phyloP scores from a whole-genome alignment of 768 basidiomycete species.

The Heimioporus sp. region DNA sequence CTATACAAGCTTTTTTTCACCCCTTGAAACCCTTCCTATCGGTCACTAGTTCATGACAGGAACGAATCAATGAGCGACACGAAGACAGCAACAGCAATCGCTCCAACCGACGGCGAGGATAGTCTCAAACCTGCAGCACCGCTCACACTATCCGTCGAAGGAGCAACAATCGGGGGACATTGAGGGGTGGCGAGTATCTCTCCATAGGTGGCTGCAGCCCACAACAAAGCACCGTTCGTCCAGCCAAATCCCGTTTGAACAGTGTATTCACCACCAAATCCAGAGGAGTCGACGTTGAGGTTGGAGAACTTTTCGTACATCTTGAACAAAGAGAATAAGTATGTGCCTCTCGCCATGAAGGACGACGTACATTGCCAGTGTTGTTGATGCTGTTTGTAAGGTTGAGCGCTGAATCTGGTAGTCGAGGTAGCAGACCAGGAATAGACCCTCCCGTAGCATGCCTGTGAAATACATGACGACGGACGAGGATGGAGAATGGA shows the following conservation, averaged over 20 bases:
- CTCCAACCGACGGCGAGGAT: background rate
- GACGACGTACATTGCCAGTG: slow-evolving; percentile 64
- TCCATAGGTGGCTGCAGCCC: slow-evolving; percentile 71
- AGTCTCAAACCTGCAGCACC: slow-evolving; percentile 1
- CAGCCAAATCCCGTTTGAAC: slow-evolving; percentile 89
- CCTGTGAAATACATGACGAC: slow-evolving; percentile 38
- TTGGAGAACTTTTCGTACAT: slow-evolving; percentile 91
- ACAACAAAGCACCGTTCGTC: slow-evolving; percentile 82
- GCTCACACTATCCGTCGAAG: background rate
- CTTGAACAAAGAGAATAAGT: slow-evolving; percentile 30
- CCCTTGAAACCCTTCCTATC: too few relatives aligned
- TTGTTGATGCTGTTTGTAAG: slow-evolving; percentile 63
- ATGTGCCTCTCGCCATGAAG: too few relatives aligned
- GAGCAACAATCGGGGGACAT: slow-evolving; percentile 51
- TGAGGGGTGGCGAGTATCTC: slow-evolving; percentile 53
- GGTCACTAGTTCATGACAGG: background rate
- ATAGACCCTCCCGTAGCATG: slow-evolving; percentile 88
- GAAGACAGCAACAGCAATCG: background rate
- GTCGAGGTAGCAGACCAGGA: slow-evolving; percentile 59
- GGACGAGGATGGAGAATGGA: background rate
- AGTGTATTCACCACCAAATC: slow-evolving; percentile 83
- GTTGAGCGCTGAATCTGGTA: slow-evolving; percentile 69
- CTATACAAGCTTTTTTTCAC: too few relatives aligned
- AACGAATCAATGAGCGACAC: slow-evolving; percentile 1
- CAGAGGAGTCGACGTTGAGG: slow-evolving; percentile 74